Evolutionary conservation across 2,329 filamentous ascomycete genomes (phyloP), one percentile per base, ranked within the genome.

Genomic region (Pseudocercospora crystallina): DNA sequence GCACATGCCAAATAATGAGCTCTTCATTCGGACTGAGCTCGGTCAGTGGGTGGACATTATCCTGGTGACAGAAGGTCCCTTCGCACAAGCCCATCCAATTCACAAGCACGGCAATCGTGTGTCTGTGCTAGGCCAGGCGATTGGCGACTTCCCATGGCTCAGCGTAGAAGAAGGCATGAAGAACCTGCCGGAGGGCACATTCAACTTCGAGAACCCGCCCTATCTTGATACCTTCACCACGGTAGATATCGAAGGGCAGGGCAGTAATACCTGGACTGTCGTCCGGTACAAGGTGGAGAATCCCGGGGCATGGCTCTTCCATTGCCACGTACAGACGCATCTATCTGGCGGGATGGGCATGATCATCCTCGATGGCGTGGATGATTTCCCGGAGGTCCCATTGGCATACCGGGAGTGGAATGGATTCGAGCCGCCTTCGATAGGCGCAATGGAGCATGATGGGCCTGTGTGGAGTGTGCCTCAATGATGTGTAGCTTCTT

Each of bases 91-190:
- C 12, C 83, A 85, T 51, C 79, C 80, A 0, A 79, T 85, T 42
- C 83, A 85, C 73, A 84, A 84, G 69, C 83, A 86, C 66, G 77
- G 78, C 37, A 81, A 77, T 58, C 82, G 81, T 62, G 81, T 80
- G 69, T 84, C 75, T 60, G 67, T 77, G 12, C 73, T 85, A 29
- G 82, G 82, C 1, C 51, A 67, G 0, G 82, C 80, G 2, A 40
- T 55, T 9, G 66, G 65, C 1, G 26, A 37, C 1, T 86, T 80
- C 60, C 73, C 70, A n/a, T 85, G 77, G 72, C 63, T 62, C 2
- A 75, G 72, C 1, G 76, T 84, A 0, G 76, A 72, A 0, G 78
- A 82, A 43, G 82, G 82, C 0, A 67, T 71, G 2, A 53, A 62
- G 11, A 65, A 64, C 5, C 60, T 65, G 5, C 80, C 80, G 0